These are phyloP conservation scores for Phylloporus rhodoxanthus DNA, from an alignment of 768 basidiomycete genomes.

Conservation along the genomic window DNA sequence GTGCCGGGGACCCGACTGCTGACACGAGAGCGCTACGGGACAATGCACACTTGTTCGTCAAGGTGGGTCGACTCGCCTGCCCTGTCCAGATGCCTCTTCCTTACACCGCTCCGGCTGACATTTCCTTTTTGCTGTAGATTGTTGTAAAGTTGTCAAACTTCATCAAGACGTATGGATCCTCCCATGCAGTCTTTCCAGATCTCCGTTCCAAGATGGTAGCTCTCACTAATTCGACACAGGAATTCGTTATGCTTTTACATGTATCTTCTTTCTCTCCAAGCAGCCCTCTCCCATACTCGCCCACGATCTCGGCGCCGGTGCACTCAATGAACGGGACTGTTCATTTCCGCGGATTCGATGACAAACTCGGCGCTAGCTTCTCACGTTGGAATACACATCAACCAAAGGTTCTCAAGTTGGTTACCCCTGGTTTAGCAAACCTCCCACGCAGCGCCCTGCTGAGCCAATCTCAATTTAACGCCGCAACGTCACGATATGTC, in stretches of 20 bases:
- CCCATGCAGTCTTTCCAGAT: slow-evolving; percentile 49
- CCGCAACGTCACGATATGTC: slow-evolving; percentile 28
- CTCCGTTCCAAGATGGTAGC: slow-evolving; percentile 68
- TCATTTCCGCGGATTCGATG: slow-evolving; percentile 32
- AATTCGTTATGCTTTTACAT: slow-evolving; percentile 80
- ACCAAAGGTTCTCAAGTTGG: slow-evolving; percentile 36
- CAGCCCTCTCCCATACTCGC: slow-evolving; percentile 54
- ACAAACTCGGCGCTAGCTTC: slow-evolving; percentile 48
- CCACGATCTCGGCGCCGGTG: slow-evolving; percentile 36
- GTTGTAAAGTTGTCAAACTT: slow-evolving; percentile 73
- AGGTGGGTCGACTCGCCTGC: slow-evolving; percentile 42
- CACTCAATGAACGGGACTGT: slow-evolving; percentile 9
- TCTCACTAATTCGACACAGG: slow-evolving; percentile 79
- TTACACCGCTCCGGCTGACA: slow-evolving; percentile 1
- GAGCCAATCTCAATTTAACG: slow-evolving; percentile 40
- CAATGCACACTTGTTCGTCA: slow-evolving; percentile 75
- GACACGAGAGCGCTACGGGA: slow-evolving; percentile 65
- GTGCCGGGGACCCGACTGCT: slow-evolving; percentile 47
- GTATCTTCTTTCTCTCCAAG: slow-evolving; percentile 74
- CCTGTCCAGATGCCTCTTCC: neutral
- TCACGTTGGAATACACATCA: slow-evolving; percentile 56
- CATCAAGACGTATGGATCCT: slow-evolving; percentile 57
- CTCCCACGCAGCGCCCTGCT: slow-evolving; percentile 52
- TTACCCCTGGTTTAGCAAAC: slow-evolving; percentile 26
- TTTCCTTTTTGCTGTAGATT: slow-evolving; percentile 39